Conservation (phyloP, 768 basidiomycete species). For the Atractiella rhizophila region DNA sequence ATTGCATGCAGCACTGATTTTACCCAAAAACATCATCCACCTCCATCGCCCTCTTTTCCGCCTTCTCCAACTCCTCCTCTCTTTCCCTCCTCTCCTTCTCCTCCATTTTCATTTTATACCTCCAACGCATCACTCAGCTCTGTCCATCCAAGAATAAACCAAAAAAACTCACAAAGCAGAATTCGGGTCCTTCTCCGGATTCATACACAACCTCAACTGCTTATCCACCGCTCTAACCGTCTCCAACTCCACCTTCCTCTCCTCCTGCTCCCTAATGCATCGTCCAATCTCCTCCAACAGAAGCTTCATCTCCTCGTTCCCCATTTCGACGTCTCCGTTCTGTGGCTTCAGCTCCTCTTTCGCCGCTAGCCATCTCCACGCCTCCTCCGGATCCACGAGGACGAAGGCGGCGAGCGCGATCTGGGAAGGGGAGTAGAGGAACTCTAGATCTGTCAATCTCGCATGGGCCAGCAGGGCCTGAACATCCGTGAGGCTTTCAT, state of each 20-base stretch:
- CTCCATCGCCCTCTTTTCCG: background rate
- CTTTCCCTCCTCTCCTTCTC: constrained; percentile 2
- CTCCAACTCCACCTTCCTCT: constrained; percentile 39
- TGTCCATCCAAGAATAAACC: background rate
- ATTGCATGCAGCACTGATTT: no score
- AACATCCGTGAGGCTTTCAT: constrained; percentile 35
- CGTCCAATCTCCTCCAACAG: constrained; percentile 20
- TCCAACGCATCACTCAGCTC: background rate
- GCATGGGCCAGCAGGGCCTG: constrained; percentile 44
- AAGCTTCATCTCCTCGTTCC: constrained; percentile 9
- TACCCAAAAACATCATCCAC: no score
- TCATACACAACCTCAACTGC: constrained; percentile 63
- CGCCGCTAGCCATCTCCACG: constrained; percentile 31
- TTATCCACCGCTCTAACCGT: constrained; percentile 70
- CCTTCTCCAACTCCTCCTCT: constrained; percentile 1
- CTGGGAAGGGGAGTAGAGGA: constrained; percentile 78
- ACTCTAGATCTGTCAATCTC: constrained; percentile 69
- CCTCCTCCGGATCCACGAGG: constrained; percentile 36
- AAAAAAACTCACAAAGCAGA: constrained; percentile 26
- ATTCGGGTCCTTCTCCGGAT: constrained; percentile 86
- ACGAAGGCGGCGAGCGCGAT: constrained; percentile 62
- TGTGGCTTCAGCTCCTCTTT: constrained; percentile 3
- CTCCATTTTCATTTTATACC: constrained; percentile 6
- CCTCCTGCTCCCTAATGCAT: constrained; percentile 31
- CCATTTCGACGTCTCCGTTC: constrained; percentile 2